Base-by-base conservation (phyloP, 2,329 filamentous ascomycete genomes). In the Metarhizium sp. region DNA sequence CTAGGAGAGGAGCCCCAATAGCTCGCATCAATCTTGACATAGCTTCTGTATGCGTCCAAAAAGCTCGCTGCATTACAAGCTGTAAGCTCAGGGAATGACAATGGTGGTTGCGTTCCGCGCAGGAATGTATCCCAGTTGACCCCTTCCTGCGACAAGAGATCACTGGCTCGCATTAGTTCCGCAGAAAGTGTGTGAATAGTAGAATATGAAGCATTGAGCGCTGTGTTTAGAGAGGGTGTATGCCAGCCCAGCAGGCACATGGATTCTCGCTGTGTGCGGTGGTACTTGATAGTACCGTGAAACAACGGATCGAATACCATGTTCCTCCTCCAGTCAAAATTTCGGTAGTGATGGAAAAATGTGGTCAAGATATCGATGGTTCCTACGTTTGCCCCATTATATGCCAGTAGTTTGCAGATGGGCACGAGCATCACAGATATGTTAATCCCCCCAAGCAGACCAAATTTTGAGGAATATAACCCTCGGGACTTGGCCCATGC, bases 171-270 rank as follows among this genome's bases (percentile, higher is more conserved):
- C 50, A 66, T 64, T 34, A 86, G 69, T 59, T 86, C 82, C 2
- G 71, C 65, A 0, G 74, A 66, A 2, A 87, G 71, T 0, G 75
- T 75, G 13, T 72, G 70, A 1, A 81, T 70, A 0, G 81, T 81
- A 11, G 81, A 74, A 1, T 68, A 57, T 0, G 82, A 82, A 4
- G 81, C 77, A 2, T 76, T 75, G 25, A 76, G 68, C 3, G 80
- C 77, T 4, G 83, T 79, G 62, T 88, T 87, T 6, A 85, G 75
- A 14, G 75, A 73, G 0, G 85, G 85, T 0, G 78, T 72, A 64
- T 85, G 78, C 66, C 81, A 85, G 1, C 84, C 83, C 2, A 86
- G 68, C 32, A 88, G 74, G 16, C 80, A 83, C 66, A 88, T 76
- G 2, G 83, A 78, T 59, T 88, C 85, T 52, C 80, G 73, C 10